Conservation (phyloP, 441 rosid genomes). For the Biscutella laevigata region DNA sequence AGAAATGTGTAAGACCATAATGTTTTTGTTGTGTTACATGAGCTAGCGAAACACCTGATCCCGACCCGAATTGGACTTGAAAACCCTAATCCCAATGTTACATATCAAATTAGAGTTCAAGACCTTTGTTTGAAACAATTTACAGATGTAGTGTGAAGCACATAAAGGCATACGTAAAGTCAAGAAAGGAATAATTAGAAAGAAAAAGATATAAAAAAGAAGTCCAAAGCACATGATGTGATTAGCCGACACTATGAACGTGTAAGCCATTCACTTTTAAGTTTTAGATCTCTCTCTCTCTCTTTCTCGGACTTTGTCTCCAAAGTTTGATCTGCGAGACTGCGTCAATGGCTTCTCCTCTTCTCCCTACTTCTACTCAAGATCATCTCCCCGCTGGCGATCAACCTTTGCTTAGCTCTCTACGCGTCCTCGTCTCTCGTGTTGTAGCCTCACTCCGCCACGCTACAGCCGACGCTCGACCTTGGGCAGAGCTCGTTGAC, state of each 20-base stretch:
- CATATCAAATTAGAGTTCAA: too few relatives aligned
- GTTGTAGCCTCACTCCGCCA: conserved; percentile 26
- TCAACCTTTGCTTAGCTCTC: conserved; percentile 14
- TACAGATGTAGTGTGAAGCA: not conserved
- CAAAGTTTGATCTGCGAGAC: too few relatives aligned
- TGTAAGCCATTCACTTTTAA: conserved; percentile 15
- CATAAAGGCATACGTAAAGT: not conserved
- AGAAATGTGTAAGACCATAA: not conserved
- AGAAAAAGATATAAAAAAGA: conserved; percentile 6
- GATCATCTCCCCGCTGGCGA: conserved; percentile 16
- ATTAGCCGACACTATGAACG: conserved; percentile 21
- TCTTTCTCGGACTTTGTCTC: conserved; percentile 1
- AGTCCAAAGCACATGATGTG: conserved; percentile 11
- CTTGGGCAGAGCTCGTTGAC: conserved; percentile 47
- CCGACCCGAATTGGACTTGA: too few relatives aligned
- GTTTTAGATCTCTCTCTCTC: not conserved
- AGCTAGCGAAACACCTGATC: too few relatives aligned
- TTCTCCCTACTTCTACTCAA: conserved; percentile 27
- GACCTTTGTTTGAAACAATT: too few relatives aligned
- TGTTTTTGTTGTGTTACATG: not conserved
- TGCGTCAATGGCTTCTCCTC: conserved; percentile 33
- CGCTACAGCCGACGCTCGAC: conserved; percentile 35
- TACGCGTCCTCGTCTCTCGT: conserved; percentile 29
- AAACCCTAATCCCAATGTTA: too few relatives aligned
- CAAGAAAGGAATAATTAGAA: conserved; percentile 4